These are phyloP conservation scores for Septoria petroselini DNA, from an alignment of 2,329 filamentous ascomycete genomes.

Conservation along the genomic window DNA sequence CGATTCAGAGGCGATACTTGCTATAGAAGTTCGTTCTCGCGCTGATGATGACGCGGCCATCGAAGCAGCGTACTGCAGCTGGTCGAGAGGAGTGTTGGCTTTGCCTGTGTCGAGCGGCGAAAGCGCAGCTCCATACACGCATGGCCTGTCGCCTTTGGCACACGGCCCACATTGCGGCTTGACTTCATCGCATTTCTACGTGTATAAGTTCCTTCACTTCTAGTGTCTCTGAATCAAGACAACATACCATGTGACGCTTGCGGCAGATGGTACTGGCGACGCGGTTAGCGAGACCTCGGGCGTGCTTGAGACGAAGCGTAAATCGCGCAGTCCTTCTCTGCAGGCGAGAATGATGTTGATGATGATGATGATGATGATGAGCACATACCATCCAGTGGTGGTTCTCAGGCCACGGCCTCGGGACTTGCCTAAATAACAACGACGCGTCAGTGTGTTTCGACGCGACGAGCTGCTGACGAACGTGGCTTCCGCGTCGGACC, in stretches of 20 bases:
- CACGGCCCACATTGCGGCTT: conserved; percentile 47
- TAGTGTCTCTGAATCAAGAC: too few species aligned
- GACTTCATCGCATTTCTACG: conserved; percentile 53
- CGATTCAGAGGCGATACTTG: conserved; percentile 4
- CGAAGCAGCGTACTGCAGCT: conserved; percentile 5
- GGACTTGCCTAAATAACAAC: conserved; percentile 26
- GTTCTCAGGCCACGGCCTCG: conserved; percentile 33
- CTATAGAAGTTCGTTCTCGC: not conserved
- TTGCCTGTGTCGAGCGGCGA: not conserved
- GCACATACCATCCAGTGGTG: conserved; percentile 25
- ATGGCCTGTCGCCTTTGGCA: conserved; percentile 44
- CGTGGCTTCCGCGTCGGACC: too few species aligned
- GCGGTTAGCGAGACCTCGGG: not conserved
- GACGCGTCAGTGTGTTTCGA: too few species aligned
- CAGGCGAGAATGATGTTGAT: too few species aligned
- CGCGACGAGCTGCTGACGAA: too few species aligned
- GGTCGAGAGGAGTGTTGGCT: not conserved
- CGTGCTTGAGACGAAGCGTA: too few species aligned
- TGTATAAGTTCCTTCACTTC: too few species aligned
- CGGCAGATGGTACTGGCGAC: conserved; percentile 27
- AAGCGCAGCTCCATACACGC: conserved; percentile 38
- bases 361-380: too few species aligned
- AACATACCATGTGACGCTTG: conserved; percentile 47
- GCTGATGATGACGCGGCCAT: not conserved
- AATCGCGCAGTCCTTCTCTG: too few species aligned